These are phyloP conservation scores for Populus davidiana DNA, from an alignment of 345 rosid genomes.

Conservation along the genomic window DNA sequence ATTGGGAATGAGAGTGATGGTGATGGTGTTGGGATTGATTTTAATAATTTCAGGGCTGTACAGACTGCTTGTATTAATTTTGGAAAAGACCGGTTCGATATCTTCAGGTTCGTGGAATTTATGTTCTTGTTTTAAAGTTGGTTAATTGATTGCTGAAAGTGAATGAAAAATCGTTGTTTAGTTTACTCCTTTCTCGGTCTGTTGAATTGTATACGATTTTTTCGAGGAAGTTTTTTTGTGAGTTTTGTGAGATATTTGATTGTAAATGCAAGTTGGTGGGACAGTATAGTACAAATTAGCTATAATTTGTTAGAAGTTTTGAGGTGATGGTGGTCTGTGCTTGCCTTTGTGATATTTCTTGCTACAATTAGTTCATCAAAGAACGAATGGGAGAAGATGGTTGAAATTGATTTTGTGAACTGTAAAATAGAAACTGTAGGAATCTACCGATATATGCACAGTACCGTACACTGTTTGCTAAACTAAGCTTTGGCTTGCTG, in stretches of 20 bases:
- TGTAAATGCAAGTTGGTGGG: background rate
- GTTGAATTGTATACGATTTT: background rate
- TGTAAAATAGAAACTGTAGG: background rate
- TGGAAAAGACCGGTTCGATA: slow-evolving; percentile 96
- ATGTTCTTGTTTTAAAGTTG: slow-evolving; percentile 1
- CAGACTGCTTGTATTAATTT: slow-evolving; percentile 82
- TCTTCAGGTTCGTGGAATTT: slow-evolving; percentile 60
- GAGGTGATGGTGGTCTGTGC: background rate
- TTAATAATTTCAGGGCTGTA: slow-evolving; percentile 68
- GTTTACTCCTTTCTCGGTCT: background rate
- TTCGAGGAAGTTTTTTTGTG: background rate
- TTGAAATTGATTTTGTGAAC: background rate
- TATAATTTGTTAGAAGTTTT: background rate
- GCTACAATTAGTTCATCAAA: background rate
- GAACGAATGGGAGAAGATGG: background rate
- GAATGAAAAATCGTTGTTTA: background rate
- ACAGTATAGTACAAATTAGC: background rate
- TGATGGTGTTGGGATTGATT: slow-evolving; percentile 47
- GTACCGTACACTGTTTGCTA: background rate
- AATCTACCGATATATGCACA: background rate
- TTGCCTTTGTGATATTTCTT: background rate
- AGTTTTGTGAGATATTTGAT: background rate
- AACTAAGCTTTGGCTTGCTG: background rate
- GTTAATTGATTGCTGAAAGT: background rate
- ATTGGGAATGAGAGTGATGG: slow-evolving; percentile 12